Percentiles rank a stretch among this genome's conserved stretches.
Evolutionary conservation across 2,329 filamentous ascomycete species (phyloP).

Genomic region (Ceratocystis variospora): DNA sequence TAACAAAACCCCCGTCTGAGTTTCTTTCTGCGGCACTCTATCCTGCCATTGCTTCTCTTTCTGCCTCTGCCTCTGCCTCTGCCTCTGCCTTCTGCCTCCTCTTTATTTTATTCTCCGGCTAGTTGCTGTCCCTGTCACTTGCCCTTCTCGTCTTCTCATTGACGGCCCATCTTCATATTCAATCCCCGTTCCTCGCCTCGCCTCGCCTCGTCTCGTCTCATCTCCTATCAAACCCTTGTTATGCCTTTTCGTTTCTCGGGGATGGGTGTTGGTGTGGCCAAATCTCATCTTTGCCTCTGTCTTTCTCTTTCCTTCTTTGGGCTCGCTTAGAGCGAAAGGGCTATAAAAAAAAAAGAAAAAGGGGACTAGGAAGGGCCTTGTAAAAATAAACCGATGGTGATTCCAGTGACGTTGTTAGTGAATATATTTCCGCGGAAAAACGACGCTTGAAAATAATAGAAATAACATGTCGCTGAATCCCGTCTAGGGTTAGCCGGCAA

Average conservation of each 20-base stretch:
- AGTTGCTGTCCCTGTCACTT: background rate
- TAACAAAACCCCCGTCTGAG: background rate
- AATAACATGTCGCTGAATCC: no score
- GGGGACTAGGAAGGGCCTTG: background rate
- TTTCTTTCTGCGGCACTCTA: background rate
- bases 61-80: background rate
- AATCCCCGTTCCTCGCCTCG: background rate
- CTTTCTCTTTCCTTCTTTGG: background rate
- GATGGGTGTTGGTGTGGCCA: background rate
- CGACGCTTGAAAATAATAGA: background rate
- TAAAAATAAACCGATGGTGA: background rate
- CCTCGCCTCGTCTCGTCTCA: background rate
- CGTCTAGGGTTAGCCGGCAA: background rate
- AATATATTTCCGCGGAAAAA: no score
- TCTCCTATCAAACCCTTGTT: background rate
- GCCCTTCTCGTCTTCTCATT: background rate
- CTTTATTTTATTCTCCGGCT: background rate
- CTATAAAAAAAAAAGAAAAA: background rate
- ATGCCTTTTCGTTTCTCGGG: background rate
- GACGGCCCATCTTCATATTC: background rate
- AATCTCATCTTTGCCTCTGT: background rate
- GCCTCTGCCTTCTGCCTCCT: background rate
- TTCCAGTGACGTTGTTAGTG: background rate
- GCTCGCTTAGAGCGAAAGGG: background rate
- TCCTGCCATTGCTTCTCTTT: background rate